phyloP scores from a whole-genome alignment of 257 asterid genomes.

The Thymus quinquecostatus region DNA sequence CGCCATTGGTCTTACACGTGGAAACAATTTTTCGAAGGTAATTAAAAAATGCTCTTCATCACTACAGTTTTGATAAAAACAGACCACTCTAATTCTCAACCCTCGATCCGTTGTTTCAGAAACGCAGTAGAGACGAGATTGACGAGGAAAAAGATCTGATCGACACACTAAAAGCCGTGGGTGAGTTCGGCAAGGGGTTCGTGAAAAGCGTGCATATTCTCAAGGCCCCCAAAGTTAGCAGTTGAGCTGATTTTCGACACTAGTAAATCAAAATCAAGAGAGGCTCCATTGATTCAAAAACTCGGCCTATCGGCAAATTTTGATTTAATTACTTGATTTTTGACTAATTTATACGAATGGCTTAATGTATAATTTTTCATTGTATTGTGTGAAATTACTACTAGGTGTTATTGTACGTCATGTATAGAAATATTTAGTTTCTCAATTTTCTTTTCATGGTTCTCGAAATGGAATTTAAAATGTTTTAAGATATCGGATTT shows the following conservation, averaged over 20 bases:
- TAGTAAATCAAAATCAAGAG: no score
- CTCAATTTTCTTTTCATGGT: no score
- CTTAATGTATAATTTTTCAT: no score
- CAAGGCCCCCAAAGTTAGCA: conserved; percentile 62
- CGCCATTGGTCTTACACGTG: conserved; percentile 87
- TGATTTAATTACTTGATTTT: background rate
- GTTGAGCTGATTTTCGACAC: conserved; percentile 18
- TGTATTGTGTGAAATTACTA: no score
- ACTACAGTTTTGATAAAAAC: conserved; percentile 5
- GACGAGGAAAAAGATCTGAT: conserved; percentile 47
- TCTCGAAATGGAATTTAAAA: no score
- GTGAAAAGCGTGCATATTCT: conserved; percentile 72
- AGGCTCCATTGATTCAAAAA: background rate
- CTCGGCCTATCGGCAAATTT: background rate
- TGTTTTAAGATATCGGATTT: no score
- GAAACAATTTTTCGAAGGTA: conserved; percentile 63
- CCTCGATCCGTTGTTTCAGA: conserved; percentile 51
- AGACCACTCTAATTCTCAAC: conserved; percentile 1
- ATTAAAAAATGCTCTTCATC: background rate
- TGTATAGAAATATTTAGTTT: no score
- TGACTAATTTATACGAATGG: background rate
- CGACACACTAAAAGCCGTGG: conserved; percentile 62
- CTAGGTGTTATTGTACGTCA: no score
- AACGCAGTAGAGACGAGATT: conserved; percentile 61
- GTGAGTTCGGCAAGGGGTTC: conserved; percentile 84